A percentile compares a stretch with the other conserved stretches of the same genome.
Conservation (phyloP, 768 basidiomycete genomes). For the Pleurotus salmoneostramineus region DNA sequence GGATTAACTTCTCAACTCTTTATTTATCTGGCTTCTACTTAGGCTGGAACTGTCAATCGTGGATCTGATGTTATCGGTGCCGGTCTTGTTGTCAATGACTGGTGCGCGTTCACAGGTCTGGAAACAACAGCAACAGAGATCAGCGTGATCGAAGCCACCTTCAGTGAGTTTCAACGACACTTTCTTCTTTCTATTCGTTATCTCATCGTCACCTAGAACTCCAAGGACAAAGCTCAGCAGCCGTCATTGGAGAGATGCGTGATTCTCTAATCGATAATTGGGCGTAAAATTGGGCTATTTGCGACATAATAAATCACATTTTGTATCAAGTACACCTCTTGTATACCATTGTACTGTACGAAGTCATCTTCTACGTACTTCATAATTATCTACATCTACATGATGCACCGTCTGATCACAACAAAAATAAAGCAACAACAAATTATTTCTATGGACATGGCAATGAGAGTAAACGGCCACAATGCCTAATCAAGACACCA, state of each 20-base stretch:
- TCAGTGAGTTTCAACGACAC: constrained; percentile 61
- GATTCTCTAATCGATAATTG: constrained; percentile 90
- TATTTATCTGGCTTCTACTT: constrained; percentile 6
- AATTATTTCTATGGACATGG: neutral
- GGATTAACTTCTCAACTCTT: neutral
- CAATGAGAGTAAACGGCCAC: too few species aligned
- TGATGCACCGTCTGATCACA: too few species aligned
- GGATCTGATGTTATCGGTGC: constrained; percentile 98
- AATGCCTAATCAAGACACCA: too few species aligned
- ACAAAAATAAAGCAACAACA: too few species aligned
- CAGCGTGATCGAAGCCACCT: constrained; percentile 95
- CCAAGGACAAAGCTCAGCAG: constrained; percentile 77
- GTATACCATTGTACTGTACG: constrained; percentile 3
- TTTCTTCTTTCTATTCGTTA: neutral
- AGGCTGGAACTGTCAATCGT: constrained; percentile 98
- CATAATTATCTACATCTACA: too few species aligned
- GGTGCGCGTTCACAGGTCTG: constrained; percentile 98
- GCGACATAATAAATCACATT: neutral
- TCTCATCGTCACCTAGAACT: constrained; percentile 51
- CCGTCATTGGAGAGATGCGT: constrained; percentile 89
- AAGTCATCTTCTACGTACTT: neutral
- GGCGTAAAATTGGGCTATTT: constrained; percentile 49
- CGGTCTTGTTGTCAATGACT: constrained; percentile 97
- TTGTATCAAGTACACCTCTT: neutral
- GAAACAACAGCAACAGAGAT: constrained; percentile 99